These are phyloP conservation scores for Solanum aculeatissimum DNA, from an alignment of 305 asterid species.

Conservation along the genomic window DNA sequence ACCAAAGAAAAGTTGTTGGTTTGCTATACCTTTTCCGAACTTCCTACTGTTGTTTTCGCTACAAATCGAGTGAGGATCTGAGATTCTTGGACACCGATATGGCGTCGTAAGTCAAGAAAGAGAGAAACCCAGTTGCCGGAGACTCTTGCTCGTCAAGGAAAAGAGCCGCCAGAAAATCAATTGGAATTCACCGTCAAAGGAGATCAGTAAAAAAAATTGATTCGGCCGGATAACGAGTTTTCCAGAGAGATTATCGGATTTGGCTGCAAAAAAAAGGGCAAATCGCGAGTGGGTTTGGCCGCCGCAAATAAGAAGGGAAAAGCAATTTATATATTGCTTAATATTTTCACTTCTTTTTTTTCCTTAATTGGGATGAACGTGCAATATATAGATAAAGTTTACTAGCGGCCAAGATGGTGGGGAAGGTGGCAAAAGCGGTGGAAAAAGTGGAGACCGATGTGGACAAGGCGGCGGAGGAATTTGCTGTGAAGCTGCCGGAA, in stretches of 20 bases:
- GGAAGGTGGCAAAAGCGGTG: conserved; percentile 44
- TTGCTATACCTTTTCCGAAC: too few relatives aligned
- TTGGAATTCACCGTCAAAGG: too few relatives aligned
- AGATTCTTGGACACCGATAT: neutral
- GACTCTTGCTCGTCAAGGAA: conserved; percentile 77
- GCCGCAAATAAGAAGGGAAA: too few relatives aligned
- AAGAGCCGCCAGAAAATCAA: too few relatives aligned
- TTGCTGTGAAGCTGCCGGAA: conserved; percentile 29
- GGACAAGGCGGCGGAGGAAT: conserved; percentile 25
- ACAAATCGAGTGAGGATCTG: too few relatives aligned
- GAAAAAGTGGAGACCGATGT: conserved; percentile 47
- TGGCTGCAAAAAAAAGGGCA: too few relatives aligned
- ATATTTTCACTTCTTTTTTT: neutral
- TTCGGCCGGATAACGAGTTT: too few relatives aligned
- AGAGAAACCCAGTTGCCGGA: conserved; percentile 47
- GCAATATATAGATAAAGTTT: conserved; percentile 42
- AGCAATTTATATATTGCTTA: neutral
- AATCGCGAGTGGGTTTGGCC: too few relatives aligned
- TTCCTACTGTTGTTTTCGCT: too few relatives aligned
- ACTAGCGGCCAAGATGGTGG: conserved; percentile 32
- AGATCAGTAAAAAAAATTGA: too few relatives aligned
- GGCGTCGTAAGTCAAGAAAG: conserved; percentile 24
- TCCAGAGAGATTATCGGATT: too few relatives aligned
- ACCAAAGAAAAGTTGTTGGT: too few relatives aligned
- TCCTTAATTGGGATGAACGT: neutral